Conservation (phyloP, 2,329 filamentous ascomycete genomes). For the Apiospora saccharicola region DNA sequence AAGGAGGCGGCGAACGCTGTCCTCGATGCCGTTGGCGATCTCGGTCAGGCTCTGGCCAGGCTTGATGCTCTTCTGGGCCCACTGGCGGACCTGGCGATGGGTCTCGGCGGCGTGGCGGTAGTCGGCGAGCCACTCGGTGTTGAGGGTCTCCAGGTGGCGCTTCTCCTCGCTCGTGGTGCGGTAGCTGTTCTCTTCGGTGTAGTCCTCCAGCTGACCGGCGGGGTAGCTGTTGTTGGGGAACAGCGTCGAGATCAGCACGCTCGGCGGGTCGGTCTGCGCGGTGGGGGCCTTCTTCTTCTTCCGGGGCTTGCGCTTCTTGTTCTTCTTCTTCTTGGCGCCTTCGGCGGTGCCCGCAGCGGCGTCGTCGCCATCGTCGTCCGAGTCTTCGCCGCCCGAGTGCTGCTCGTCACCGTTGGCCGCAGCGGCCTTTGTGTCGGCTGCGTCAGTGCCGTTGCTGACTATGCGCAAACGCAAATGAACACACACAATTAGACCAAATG, state of each 20-base stretch:
- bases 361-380: conserved; percentile 58
- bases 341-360: conserved; percentile 34
- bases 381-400: conserved; percentile 54
- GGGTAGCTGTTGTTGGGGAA: conserved; percentile 79
- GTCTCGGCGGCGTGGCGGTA: conserved; percentile 87
- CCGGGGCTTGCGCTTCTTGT: conserved; percentile 81
- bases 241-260: conserved; percentile 75
- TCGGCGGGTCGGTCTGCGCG: conserved; percentile 76
- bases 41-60: conserved; percentile 82
- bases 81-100: conserved; percentile 87
- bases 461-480: not conserved
- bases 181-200: conserved; percentile 77
- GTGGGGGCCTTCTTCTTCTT: conserved; percentile 73
- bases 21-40: conserved; percentile 86
- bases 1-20: conserved; percentile 77
- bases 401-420: conserved; percentile 48
- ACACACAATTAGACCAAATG: conserved; percentile 35
- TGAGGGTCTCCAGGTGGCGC: conserved; percentile 80
- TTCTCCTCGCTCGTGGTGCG: conserved; percentile 87
- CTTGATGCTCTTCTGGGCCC: conserved; percentile 81
- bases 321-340: conserved; percentile 72
- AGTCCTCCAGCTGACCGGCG: conserved; percentile 79
- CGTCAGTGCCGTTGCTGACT: conserved; percentile 37
- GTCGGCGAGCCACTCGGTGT: conserved; percentile 79
- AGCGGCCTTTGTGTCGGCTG: conserved; percentile 40